phyloP scores from a whole-genome alignment of 768 basidiomycete species.

The Leucogyrophana mollusca region DNA sequence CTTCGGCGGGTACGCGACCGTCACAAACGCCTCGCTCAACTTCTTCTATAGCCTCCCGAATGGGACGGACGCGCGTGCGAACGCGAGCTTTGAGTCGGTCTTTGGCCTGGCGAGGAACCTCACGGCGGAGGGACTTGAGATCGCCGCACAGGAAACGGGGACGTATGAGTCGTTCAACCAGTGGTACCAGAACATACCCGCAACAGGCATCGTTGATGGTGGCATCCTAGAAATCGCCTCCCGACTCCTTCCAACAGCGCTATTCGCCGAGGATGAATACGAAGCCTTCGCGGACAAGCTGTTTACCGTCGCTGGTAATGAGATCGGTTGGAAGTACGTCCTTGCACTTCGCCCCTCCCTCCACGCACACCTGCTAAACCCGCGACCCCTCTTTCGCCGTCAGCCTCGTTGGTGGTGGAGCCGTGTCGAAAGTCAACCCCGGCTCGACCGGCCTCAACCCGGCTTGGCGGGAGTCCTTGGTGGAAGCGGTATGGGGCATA shows the following conservation, averaged over 20 bases:
- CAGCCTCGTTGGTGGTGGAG: slow-evolving; percentile 46
- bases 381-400: too few species aligned
- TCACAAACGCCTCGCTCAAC: too few species aligned
- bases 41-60: slow-evolving; percentile 32
- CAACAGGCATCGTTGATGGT: slow-evolving; percentile 19
- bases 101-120: slow-evolving; percentile 24
- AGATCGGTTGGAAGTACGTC: too few species aligned
- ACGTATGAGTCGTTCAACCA: slow-evolving; percentile 23
- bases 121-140: slow-evolving; percentile 16
- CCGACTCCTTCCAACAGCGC: slow-evolving; percentile 26
- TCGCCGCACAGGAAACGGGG: slow-evolving; percentile 5
- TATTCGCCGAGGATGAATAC: slow-evolving; percentile 15
- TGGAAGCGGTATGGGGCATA: slow-evolving; percentile 21
- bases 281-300: slow-evolving; percentile 18
- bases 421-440: slow-evolving; percentile 33
- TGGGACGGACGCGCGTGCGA: slow-evolving; percentile 27
- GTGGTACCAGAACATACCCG: slow-evolving; percentile 18
- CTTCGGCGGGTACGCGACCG: slow-evolving; percentile 42
- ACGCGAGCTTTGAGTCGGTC: slow-evolving; percentile 31
- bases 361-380: too few species aligned
- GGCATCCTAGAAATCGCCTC: slow-evolving; percentile 26
- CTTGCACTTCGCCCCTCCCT: too few species aligned
- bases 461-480: slow-evolving; percentile 40
- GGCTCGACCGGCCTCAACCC: slow-evolving; percentile 40
- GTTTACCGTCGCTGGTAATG: too few species aligned